Evolutionary conservation across 1,139 yeast genomes (phyloP), one percentile per base, ranked within the genome.

Genomic region (Yamadazyma sp.): DNA sequence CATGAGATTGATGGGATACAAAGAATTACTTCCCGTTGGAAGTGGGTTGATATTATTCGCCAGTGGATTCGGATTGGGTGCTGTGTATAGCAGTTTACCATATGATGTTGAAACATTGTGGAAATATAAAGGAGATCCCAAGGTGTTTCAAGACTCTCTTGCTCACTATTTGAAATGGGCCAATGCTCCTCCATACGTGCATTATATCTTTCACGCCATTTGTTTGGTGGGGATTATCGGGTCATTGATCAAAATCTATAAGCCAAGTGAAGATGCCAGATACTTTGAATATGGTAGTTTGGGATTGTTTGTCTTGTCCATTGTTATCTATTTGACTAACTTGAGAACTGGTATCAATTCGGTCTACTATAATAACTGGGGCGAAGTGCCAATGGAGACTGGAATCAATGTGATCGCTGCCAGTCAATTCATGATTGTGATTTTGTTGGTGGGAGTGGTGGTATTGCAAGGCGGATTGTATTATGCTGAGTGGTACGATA

Each of bases 341-440:
- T 70, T 92, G 50, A 77, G 90, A 60, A 79, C 86, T 38, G 98
- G 98, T 36, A 71, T 83, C 36, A 76, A 76, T 51, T 78, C 94
- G 37, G 79, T 88, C 43, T 54, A 78, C 22, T 62, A 75, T 42
- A 89, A 90, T 33, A 70, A 78, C 44, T 92, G 97, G 97, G 97
- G 96, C 46, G 97, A 92, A 39, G 96, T 92, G 38, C 88, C 86
- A 53, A 80, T 76, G 59, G 70, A 73, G 45, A 88, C 96, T 21
- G 97, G 97, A 17, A 66, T 92, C 53, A 87, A 87, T 50, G 96
- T 92, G 31, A 79, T 92, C 59, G 96, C 95, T 31, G 97, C 97
- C 5, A 82, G 95, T 31, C 83, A 84, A 62, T 77, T 86, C 33
- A 84, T 92, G 72, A 72, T 86, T 47, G 78, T 85, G 15, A 61